Evolutionary conservation across 2,329 filamentous ascomycete genomes (phyloP).

Genomic region (Dactylellina cionopaga): DNA sequence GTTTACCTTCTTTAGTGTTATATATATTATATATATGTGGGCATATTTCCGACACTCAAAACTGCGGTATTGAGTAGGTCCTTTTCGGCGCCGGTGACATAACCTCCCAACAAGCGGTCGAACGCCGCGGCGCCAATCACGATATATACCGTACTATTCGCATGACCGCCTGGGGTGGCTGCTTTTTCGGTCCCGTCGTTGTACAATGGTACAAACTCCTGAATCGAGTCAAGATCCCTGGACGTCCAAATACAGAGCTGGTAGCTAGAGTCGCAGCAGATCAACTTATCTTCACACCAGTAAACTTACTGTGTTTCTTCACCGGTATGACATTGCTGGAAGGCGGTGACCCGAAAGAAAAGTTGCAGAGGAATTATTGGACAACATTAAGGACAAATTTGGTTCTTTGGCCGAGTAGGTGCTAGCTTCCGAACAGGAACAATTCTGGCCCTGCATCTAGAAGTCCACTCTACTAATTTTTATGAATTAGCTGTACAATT

Average conservation of each 20-base stretch:
- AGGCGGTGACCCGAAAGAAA: constrained; percentile 71
- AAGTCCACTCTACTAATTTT: not conserved
- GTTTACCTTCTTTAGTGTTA: constrained; percentile 44
- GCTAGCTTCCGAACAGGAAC: no score
- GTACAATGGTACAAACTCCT: constrained; percentile 88
- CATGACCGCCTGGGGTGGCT: constrained; percentile 82
- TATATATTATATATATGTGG: no score
- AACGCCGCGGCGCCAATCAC: constrained; percentile 82
- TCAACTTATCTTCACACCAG: constrained; percentile 84
- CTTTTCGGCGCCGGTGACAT: constrained; percentile 93
- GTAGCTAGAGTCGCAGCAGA: constrained; percentile 80
- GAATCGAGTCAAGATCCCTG: constrained; percentile 72
- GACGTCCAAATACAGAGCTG: constrained; percentile 74
- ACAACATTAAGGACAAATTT: constrained; percentile 83
- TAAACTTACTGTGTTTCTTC: constrained; percentile 83
- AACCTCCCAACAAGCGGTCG: constrained; percentile 89
- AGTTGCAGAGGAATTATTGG: constrained; percentile 76
- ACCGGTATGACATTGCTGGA: constrained; percentile 85
- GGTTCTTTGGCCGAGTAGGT: constrained; percentile 78
- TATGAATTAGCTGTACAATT: constrained; percentile 70
- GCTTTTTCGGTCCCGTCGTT: constrained; percentile 86
- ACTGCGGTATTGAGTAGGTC: constrained; percentile 63
- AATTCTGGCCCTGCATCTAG: not conserved
- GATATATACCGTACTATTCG: constrained; percentile 76
- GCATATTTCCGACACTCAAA: not conserved